Base-by-base conservation (phyloP, 148 eudicot genomes). In the Arctostaphylos glauca region DNA sequence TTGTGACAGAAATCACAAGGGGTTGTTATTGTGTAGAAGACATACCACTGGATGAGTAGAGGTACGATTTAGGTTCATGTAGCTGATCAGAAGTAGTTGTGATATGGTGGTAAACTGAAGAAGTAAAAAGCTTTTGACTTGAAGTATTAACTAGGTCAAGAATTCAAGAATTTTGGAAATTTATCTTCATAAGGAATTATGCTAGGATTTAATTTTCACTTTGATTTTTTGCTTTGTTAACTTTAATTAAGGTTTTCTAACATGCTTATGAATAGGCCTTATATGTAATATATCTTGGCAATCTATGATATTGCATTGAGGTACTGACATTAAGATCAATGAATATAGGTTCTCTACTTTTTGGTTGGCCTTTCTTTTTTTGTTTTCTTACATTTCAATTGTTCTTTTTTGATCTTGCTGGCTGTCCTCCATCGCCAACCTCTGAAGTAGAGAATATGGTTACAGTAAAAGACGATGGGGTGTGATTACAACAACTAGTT, bases 1-100 rank as follows among this genome's bases (percentile, higher is more conserved):
- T 70, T 44, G 74, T 70, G 74, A 70, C 8, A 14, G 74, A 68
- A 68, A 70, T 66, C 71, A 66, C 71, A 25, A 66, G 43, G 71
- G 71, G 48, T 38, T 47, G 38, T 43, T 41, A 70, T 14, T 38
- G 48, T 5, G 9, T 70, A 41, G 48, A 68, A 68, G 48, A 68
- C 5, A 68, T 68, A 15, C 18, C 74, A 68, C 38, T 68, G 47
- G 19, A 68, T 68, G 74, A 38, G 48, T 70, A 70, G 74, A 15
- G n/a, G 47, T 19, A 14, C 48, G 38, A 41, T 70, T 14, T 38
- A 43, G 74, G 48, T 70, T 70, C 74, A 38, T 41, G 74, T 41
- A 70, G 48, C 74, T 70, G 3, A 68, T 43, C 10, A 2, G 19
- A 70, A 41, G 48, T 41, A 41, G 38, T 70, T 15, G n/a, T 70